Evolutionary conservation across 495 filamentous ascomycete species (phyloP), one percentile per base, ranked within the genome.

Genomic region (Aspergillus sclerotioniger): DNA sequence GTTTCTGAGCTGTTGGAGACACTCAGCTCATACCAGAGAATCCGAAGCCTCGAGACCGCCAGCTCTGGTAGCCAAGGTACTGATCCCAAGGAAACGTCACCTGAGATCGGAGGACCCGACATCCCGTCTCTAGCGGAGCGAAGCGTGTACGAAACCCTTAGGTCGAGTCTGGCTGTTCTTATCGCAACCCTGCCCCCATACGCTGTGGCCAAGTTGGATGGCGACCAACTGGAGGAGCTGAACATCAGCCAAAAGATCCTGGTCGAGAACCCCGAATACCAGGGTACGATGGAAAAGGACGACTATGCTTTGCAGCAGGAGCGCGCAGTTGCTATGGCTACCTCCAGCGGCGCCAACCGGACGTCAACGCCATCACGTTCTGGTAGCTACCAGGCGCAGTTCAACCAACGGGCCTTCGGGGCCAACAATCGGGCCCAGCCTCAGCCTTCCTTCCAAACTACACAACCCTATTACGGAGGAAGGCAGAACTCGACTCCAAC

Each of bases 221-320:
- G 90, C 33, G 88, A 96, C 64, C 89, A 90, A 67, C 71, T 96
- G 8, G 88, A 83, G 6, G 89, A 90, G 19, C 76, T 97, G 10
- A 89, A 87, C 54, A 84, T 97, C 65, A 92, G 88, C 71, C 88
- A 85, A n/a, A 90, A 86, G 74, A 83, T 96, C 29, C 71, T 90
- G 56, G 64, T 93, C 49, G 84, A 87, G 33, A 84, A 76, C 21
- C 86, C 84, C 41, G 84, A 89, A 65, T 89, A 89, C 60, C 82
- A 79, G 51, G 92, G 92, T 4, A 85, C 87, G 13, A 89, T 96
- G 87, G 91, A 96, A 65, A 90, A 92, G 67, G 91, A 96, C 62
- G 90, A 93, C 58, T 72, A 76, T 48, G 71, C 71, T 13, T 51
- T 73, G 16, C 70, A 77, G 33, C 72, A 73, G 60, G 70, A 74